A percentile compares a stretch with the other conserved stretches of the same genome.
Conservation (phyloP, 2,329 filamentous ascomycete genomes). For the Botryotinia calthae region DNA sequence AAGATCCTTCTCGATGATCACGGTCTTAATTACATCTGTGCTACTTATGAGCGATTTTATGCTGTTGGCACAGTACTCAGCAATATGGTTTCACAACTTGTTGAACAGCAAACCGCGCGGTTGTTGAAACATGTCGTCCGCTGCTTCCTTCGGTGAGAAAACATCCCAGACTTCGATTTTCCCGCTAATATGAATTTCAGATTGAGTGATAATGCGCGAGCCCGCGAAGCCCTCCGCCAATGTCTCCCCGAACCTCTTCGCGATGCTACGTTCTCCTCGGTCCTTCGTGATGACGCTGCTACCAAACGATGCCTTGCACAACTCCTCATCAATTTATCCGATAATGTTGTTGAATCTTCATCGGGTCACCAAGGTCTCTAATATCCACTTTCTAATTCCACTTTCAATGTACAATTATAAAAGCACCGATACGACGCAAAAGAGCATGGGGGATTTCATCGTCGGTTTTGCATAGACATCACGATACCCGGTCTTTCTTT, state of each 20-base stretch:
- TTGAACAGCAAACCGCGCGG: slow-evolving; percentile 94
- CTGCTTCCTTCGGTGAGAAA: slow-evolving; percentile 83
- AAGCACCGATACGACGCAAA: slow-evolving; percentile 29
- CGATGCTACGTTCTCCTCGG: slow-evolving; percentile 94
- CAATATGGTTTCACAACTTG: slow-evolving; percentile 97
- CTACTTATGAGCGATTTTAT: slow-evolving; percentile 97
- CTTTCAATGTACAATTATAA: slow-evolving; percentile 37
- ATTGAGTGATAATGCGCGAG: slow-evolving; percentile 92
- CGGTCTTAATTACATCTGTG: slow-evolving; percentile 95
- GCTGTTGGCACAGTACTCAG: slow-evolving; percentile 95
- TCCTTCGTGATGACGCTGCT: slow-evolving; percentile 92
- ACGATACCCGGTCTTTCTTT: slow-evolving; percentile 38
- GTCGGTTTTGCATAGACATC: slow-evolving; percentile 39
- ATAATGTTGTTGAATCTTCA: slow-evolving; percentile 63
- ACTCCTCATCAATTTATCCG: slow-evolving; percentile 91
- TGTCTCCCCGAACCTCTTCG: slow-evolving; percentile 98
- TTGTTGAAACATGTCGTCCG: slow-evolving; percentile 96
- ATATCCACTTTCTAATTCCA: slow-evolving; percentile 22
- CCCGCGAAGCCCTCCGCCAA: slow-evolving; percentile 89
- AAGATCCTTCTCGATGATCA: slow-evolving; percentile 98
- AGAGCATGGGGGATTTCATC: slow-evolving; percentile 31
- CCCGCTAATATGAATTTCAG: slow-evolving; percentile 46
- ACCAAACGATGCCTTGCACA: slow-evolving; percentile 98
- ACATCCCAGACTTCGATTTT: background rate
- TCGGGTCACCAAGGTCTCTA: slow-evolving; percentile 37